Evolutionary conservation across 2,329 filamentous ascomycete species (phyloP).

Genomic region (Metarhizium guizhouense): DNA sequence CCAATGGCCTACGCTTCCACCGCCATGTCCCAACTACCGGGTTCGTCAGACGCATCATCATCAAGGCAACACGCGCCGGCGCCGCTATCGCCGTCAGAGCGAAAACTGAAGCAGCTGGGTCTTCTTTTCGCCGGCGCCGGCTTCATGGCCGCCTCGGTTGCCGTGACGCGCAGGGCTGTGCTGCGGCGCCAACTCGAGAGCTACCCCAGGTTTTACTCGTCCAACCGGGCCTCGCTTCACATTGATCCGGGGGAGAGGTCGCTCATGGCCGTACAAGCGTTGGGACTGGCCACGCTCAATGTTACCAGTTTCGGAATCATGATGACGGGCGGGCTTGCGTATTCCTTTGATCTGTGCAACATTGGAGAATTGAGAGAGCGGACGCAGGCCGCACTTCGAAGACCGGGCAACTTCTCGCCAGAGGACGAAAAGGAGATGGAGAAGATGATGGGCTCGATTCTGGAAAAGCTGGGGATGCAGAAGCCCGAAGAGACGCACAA

Average conservation of each 20-base stretch:
- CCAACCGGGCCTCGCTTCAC: conserved; percentile 32
- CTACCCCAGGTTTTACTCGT: conserved; percentile 64
- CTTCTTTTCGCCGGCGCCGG: conserved; percentile 66
- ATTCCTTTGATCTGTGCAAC: conserved; percentile 66
- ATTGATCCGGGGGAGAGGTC: conserved; percentile 22
- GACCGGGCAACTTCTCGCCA: conserved; percentile 21
- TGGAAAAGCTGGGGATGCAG: conserved; percentile 40
- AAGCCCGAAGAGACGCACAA: background rate
- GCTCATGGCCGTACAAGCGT: conserved; percentile 70
- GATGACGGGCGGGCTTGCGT: conserved; percentile 62
- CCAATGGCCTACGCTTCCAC: background rate
- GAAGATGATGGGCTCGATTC: conserved; percentile 49
- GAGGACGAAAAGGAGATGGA: conserved; percentile 53
- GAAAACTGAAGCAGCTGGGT: conserved; percentile 50
- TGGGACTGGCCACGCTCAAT: conserved; percentile 82
- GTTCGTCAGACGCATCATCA: conserved; percentile 7
- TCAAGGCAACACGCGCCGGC: conserved; percentile 14
- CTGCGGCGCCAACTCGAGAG: conserved; percentile 50
- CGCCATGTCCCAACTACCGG: conserved; percentile 4
- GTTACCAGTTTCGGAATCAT: conserved; percentile 69
- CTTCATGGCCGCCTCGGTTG: conserved; percentile 64
- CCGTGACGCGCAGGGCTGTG: conserved; percentile 65
- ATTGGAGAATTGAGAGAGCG: conserved; percentile 53
- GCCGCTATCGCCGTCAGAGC: conserved; percentile 31
- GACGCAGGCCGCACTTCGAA: conserved; percentile 35